Evolutionary conservation across 257 asterid genomes (phyloP).

Genomic region (Solanum ahanhuiri): DNA sequence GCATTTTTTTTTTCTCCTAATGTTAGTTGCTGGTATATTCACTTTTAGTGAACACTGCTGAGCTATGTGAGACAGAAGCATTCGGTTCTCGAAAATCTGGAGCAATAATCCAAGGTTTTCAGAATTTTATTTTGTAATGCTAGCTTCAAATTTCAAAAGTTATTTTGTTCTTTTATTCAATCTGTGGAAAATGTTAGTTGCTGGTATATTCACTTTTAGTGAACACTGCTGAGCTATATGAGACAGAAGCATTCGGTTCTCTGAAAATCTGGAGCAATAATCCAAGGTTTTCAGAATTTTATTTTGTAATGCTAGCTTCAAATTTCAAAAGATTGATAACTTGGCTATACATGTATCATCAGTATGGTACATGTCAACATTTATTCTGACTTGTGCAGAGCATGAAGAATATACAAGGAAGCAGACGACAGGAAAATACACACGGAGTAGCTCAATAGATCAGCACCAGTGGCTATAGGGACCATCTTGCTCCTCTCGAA

Average conservation of each 20-base stretch:
- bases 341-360: not conserved
- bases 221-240: not conserved
- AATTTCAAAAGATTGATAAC: not conserved
- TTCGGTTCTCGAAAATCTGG: too few species aligned
- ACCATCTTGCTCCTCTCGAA: constrained; percentile 98
- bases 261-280: not conserved
- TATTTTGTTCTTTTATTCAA: too few species aligned
- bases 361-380: not conserved
- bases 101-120: too few species aligned
- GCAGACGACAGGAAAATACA: constrained; percentile 89
- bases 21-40: too few species aligned
- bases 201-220: too few species aligned
- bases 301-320: not conserved
- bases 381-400: constrained; percentile 55
- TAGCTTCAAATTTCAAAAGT: too few species aligned
- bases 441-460: constrained; percentile 69
- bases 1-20: too few species aligned
- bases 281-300: not conserved
- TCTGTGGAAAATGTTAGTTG: not conserved
- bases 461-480: constrained; percentile 70
- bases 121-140: too few species aligned
- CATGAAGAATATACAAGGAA: constrained; percentile 80
- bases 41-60: too few species aligned
- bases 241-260: not conserved
- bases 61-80: too few species aligned